phyloP scores from a whole-genome alignment of 2,329 filamentous ascomycete genomes.

The Ophiostoma sp. region DNA sequence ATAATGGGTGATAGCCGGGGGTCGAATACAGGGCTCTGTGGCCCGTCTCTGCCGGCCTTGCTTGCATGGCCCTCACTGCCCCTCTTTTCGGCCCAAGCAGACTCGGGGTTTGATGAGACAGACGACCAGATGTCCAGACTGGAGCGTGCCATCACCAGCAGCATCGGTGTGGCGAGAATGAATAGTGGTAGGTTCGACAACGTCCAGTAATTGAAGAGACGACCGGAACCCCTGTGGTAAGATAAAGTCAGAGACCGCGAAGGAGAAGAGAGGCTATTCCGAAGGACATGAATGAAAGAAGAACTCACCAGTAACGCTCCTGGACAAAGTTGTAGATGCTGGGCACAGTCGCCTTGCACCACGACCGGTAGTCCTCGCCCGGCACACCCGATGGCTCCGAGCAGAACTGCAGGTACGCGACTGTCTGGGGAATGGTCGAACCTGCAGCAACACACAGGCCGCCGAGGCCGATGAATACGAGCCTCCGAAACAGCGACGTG shows the following conservation, averaged over 20 bases:
- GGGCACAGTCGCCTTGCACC: conserved; percentile 69
- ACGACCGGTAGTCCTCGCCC: conserved; percentile 48
- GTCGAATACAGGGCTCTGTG: conserved; percentile 18
- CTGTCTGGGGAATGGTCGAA: conserved; percentile 63
- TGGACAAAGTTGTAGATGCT: conserved; percentile 93
- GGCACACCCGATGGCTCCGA: conserved; percentile 27
- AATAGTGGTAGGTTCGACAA: conserved; percentile 81
- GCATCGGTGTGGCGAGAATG: conserved; percentile 71
- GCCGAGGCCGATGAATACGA: conserved; percentile 56
- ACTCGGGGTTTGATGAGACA: neutral
- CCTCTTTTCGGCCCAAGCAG: conserved; percentile 14
- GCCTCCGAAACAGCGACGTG: conserved; percentile 42
- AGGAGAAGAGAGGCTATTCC: no score
- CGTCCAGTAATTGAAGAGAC: conserved; percentile 83
- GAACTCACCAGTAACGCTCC: conserved; percentile 73
- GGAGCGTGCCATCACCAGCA: conserved; percentile 62
- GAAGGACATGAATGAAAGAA: neutral
- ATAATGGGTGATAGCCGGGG: conserved; percentile 34
- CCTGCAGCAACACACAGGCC: conserved; percentile 64
- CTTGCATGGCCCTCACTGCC: neutral
- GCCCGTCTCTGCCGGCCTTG: neutral
- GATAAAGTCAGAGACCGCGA: neutral
- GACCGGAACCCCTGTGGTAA: conserved; percentile 66
- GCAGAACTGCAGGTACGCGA: conserved; percentile 72
- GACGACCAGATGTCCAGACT: conserved; percentile 37